Base-by-base conservation (phyloP, 306 rosid species). In the Prinsepia uniflora region DNA sequence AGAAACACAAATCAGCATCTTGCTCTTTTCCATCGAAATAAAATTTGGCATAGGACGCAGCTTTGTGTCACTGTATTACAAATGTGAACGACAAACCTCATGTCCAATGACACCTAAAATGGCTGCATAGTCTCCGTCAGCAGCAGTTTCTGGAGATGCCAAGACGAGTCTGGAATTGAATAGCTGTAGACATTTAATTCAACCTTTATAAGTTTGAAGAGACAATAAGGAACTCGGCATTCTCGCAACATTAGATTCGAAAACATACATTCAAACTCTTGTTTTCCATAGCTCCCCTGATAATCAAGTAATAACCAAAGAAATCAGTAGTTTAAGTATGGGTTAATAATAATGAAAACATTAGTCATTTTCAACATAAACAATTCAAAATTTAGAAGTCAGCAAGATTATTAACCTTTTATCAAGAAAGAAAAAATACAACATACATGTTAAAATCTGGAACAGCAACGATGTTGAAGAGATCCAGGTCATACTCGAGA, bases 271-370 rank as follows among this genome's bases (percentile, higher is more conserved):
- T 94, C 85, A 94, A 87, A 83, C 97, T 94, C 89, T 94, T 94
- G 95, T 94, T 94, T 82, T 94, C 99, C 99, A 94, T 94, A 60
- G 99, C 99, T 78, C 99, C 99, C 99, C 99, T 91, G 87, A 68
- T 57, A 67, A 72, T 58, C 46, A 74, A 82, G 41, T 65, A 80
- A 75, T 75, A 76, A 85, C 56, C 42, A 80, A 74, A 30, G 13
- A 8, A 10, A 49, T 67, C 44, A 73, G 54, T 18, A 19, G 5
- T 42, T 43, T 20, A 61, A 56, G 6, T 1, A 70, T 9, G 4
- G 43, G 13, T 56, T 22, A 2, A 24, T 20, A n/a, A 45, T 3
- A 63, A 42, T 4, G 20, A 18, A 36, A 39, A 22, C 43, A 44
- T 20, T 42, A 34, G 17, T 30, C 53, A 20, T 11, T 43, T 24